Conservation (phyloP, 805 yeast genomes). For the Lachancea thermotolerans region DNA sequence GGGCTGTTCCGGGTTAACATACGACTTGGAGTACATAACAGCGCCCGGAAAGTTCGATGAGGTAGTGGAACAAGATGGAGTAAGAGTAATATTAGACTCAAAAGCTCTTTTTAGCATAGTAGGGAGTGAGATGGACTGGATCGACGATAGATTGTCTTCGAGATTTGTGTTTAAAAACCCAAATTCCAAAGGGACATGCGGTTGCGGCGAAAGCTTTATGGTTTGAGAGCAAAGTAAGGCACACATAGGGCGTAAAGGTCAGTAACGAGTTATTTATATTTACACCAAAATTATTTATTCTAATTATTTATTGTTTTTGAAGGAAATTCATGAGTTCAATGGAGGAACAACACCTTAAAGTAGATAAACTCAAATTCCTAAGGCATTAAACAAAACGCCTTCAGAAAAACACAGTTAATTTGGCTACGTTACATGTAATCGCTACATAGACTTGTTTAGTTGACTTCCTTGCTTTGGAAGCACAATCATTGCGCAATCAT, state of each 20-base stretch:
- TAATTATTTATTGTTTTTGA: not conserved
- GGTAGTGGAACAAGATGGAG: constrained; percentile 86
- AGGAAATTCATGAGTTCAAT: too few species aligned
- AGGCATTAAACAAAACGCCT: too few species aligned
- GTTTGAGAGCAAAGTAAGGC: constrained; percentile 40
- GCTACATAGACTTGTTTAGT: too few species aligned
- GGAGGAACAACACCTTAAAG: too few species aligned
- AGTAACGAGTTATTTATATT: not conserved
- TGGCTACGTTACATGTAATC: too few species aligned
- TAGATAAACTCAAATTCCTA: too few species aligned
- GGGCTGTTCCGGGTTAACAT: constrained; percentile 94
- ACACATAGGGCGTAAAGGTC: too few species aligned
- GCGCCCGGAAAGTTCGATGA: constrained; percentile 95
- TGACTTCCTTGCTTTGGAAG: too few species aligned
- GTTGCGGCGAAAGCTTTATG: constrained; percentile 98
- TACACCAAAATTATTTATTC: not conserved
- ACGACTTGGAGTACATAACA: constrained; percentile 83
- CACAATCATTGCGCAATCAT: too few species aligned
- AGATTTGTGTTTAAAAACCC: constrained; percentile 93
- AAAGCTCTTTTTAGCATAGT: constrained; percentile 93
- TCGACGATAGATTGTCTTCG: constrained; percentile 83
- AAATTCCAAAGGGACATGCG: constrained; percentile 95
- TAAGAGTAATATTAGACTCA: constrained; percentile 86
- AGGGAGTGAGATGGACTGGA: constrained; percentile 98
- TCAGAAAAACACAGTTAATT: too few species aligned